These are phyloP conservation scores for Clitopilus hobsonii DNA, from an alignment of 768 basidiomycete species.

Conservation along the genomic window DNA sequence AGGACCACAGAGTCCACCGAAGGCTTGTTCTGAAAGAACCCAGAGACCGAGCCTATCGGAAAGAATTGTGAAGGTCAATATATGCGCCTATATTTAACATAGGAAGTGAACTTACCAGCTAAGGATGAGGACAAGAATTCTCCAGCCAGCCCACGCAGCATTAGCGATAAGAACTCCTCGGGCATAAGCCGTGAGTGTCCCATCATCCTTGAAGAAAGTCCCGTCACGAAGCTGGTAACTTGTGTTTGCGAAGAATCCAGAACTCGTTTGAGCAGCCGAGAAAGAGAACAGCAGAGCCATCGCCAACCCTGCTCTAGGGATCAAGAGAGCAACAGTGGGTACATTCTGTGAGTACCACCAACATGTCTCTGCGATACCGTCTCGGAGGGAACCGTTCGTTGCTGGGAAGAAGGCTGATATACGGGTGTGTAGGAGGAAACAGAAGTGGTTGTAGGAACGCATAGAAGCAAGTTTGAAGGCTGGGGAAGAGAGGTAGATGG, in stretches of 20 bases:
- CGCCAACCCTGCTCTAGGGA: conserved; percentile 77
- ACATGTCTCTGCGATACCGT: conserved; percentile 73
- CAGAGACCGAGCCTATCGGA: conserved; percentile 66
- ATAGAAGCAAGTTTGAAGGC: conserved; percentile 73
- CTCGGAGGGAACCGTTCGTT: conserved; percentile 39
- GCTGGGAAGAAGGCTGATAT: conserved; percentile 54
- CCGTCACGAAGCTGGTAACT: conserved; percentile 53
- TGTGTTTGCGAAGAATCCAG: conserved; percentile 39
- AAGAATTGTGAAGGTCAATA: conserved; percentile 3
- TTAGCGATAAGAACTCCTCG: conserved; percentile 78
- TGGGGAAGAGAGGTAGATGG: conserved; percentile 78
- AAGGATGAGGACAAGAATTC: conserved; percentile 57
- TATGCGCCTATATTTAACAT: not conserved
- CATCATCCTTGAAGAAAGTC: conserved; percentile 71
- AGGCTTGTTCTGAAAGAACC: conserved; percentile 70
- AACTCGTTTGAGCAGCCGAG: conserved; percentile 36
- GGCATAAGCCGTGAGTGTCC: conserved; percentile 70
- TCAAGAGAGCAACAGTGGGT: conserved; percentile 74
- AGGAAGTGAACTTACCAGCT: conserved; percentile 55
- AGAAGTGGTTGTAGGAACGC: conserved; percentile 79
- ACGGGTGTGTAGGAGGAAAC: conserved; percentile 79
- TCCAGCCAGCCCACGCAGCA: conserved; percentile 78
- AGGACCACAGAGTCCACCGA: conserved; percentile 82
- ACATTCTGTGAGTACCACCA: conserved; percentile 83
- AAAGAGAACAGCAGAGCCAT: conserved; percentile 70